Conservation (phyloP, 345 rosid genomes). For the Eucalyptus urophylla region DNA sequence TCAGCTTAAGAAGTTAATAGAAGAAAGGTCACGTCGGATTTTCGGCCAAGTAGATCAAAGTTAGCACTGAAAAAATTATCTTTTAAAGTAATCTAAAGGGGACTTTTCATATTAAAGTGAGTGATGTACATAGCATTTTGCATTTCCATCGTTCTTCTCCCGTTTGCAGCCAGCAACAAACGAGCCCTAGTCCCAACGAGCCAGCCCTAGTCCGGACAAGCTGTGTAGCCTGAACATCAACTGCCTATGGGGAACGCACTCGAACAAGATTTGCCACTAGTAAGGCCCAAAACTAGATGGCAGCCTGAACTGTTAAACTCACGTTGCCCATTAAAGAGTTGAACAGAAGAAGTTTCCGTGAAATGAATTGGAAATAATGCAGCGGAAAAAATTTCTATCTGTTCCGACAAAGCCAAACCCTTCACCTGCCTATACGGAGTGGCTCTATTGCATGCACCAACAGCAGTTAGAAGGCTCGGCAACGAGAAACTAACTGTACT, state of each 20-base stretch:
- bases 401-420: slow-evolving; percentile 23
- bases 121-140: no score
- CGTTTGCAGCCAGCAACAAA: no score
- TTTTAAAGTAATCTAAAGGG: no score
- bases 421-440: slow-evolving; percentile 27
- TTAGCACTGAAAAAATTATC: no score
- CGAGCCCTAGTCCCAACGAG: no score
- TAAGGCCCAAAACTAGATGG: slow-evolving; percentile 30
- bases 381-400: slow-evolving; percentile 22
- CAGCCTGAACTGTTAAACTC: slow-evolving; percentile 36
- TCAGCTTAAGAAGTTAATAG: no score
- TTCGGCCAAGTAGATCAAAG: no score
- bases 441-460: slow-evolving; percentile 46
- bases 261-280: slow-evolving; percentile 45
- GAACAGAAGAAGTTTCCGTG: slow-evolving; percentile 39
- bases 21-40: no score
- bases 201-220: not conserved
- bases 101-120: no score
- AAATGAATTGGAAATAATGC: slow-evolving; percentile 8
- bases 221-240: slow-evolving; percentile 40
- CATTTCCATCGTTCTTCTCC: no score
- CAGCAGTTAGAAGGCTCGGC: slow-evolving; percentile 40
- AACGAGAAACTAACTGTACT: slow-evolving; percentile 43
- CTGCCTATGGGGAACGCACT: slow-evolving; percentile 37
- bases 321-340: slow-evolving; percentile 31